Conservation (phyloP, 495 filamentous ascomycete species). For the Lasiosphaeria hispida region DNA sequence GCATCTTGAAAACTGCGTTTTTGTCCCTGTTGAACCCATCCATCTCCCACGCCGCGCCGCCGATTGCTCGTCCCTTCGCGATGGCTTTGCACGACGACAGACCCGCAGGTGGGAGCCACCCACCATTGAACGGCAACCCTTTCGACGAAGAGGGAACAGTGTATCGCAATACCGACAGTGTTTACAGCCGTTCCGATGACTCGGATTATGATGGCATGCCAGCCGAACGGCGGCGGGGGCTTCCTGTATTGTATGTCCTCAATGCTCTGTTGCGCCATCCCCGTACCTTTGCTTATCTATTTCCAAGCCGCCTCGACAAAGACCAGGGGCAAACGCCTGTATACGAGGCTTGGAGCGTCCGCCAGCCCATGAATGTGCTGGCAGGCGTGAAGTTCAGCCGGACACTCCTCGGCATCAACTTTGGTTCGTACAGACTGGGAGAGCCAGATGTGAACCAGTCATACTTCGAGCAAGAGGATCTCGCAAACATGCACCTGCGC, state of each 20-base stretch:
- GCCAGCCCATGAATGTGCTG: not conserved
- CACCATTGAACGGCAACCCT: too few relatives aligned
- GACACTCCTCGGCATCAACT: conserved; percentile 2
- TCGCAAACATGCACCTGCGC: conserved; percentile 18
- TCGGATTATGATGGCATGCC: not conserved
- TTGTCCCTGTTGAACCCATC: too few relatives aligned
- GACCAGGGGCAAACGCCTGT: conserved; percentile 8
- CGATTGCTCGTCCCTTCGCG: too few relatives aligned
- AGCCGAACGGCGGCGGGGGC: not conserved
- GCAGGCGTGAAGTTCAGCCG: not conserved
- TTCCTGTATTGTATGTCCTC: conserved; percentile 5
- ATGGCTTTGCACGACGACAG: too few relatives aligned
- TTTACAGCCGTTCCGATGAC: too few relatives aligned
- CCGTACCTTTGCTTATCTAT: not conserved
- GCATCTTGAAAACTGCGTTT: too few relatives aligned
- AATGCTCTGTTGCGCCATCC: not conserved
- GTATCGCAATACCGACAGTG: too few relatives aligned
- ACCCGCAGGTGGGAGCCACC: too few relatives aligned
- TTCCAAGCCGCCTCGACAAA: conserved; percentile 4
- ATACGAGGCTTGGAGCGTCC: conserved; percentile 12
- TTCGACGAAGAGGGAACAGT: too few relatives aligned
- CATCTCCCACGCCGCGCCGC: too few relatives aligned
- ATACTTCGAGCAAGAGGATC: conserved; percentile 15
- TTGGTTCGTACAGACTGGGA: not conserved
- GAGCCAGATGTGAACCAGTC: not conserved